Base-by-base conservation (phyloP, 2,329 filamentous ascomycete genomes). In the Exophiala mesophila region DNA sequence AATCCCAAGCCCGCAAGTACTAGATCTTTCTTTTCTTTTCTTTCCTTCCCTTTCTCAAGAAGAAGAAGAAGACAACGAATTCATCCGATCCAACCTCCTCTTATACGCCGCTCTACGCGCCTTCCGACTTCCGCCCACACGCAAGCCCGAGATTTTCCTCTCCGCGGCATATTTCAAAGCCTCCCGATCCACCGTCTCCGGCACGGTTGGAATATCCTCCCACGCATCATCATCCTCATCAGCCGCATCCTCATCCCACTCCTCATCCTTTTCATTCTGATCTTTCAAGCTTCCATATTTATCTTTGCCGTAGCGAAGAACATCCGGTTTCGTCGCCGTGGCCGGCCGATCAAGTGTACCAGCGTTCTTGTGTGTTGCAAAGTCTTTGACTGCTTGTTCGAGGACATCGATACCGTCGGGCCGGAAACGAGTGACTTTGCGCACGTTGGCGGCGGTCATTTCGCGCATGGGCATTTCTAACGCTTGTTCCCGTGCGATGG, bases 341-440 rank as follows among this genome's bases (percentile, higher is more conserved):
- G n/a, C n/a, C n/a, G n/a, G n/a, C n/a, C n/a, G n/a, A n/a, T n/a
- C n/a, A n/a, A n/a, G n/a, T n/a, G 39, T 50, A 26, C 42, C 12
- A 15, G 49, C 32, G 41, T 49, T 12, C 50, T 55, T 18, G 56
- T 58, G 57, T 64, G 60, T 38, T 7, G 59, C 59, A 58, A 60
- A 59, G 36, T 57, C 55, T 19, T 35, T 33, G n/a, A 18, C 15
- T 23, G n/a, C 19, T 19, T 15, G 6, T 26, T 26, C 23, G 53
- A 97, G 75, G 19, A 77, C 77, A 42, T 73, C 65, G 56, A 83
- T 69, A 24, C 87, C 88, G 42, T 75, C 67, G 50, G 77, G 67
- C 49, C 88, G 76, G 68, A 78, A 94, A 48, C 74, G 69, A 45
- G 87, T 92, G 40, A 94, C 87, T 68, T 97, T 97, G 52, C 74